A percentile compares a stretch with the other conserved stretches of the same genome.
phyloP scores from a whole-genome alignment of 306 rosid species.

The Sicyos edulis region DNA sequence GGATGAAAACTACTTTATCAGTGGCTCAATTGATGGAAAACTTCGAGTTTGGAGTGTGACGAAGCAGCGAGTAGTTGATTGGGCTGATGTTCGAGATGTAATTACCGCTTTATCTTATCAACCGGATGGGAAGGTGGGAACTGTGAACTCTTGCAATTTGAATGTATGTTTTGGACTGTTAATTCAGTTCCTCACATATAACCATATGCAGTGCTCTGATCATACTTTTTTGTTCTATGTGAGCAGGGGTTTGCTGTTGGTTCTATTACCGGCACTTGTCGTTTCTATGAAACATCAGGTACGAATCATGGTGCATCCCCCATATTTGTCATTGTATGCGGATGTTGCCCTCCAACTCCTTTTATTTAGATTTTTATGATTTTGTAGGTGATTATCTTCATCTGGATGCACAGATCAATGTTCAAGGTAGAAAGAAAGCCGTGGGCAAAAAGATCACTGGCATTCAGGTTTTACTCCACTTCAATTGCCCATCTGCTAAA shows the following conservation, averaged over 20 bases:
- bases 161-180: background rate
- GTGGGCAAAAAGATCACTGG: conserved; percentile 69
- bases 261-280: conserved; percentile 63
- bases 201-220: conserved; percentile 12
- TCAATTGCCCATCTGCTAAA: background rate
- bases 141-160: background rate
- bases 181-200: too few species aligned
- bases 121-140: conserved; percentile 70
- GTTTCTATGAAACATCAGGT: conserved; percentile 68
- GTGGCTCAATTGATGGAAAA: conserved; percentile 90
- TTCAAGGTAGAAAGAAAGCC: conserved; percentile 52
- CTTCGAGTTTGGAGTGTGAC: conserved; percentile 73
- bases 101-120: conserved; percentile 71
- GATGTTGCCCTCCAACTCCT: background rate
- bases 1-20: conserved; percentile 64
- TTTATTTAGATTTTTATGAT: conserved; percentile 27
- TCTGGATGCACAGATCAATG: conserved; percentile 43
- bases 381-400: conserved; percentile 48
- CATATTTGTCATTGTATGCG: background rate
- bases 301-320: conserved; percentile 7
- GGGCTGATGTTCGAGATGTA: conserved; percentile 67
- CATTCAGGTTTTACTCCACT: conserved; percentile 55
- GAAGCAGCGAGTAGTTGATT: conserved; percentile 77
- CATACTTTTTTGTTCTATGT: conserved; percentile 18
- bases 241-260: conserved; percentile 77